Percentiles rank a stretch among this genome's conserved stretches.
phyloP scores from a whole-genome alignment of 768 basidiomycete species.

The Phlegmacium glaucopus region DNA sequence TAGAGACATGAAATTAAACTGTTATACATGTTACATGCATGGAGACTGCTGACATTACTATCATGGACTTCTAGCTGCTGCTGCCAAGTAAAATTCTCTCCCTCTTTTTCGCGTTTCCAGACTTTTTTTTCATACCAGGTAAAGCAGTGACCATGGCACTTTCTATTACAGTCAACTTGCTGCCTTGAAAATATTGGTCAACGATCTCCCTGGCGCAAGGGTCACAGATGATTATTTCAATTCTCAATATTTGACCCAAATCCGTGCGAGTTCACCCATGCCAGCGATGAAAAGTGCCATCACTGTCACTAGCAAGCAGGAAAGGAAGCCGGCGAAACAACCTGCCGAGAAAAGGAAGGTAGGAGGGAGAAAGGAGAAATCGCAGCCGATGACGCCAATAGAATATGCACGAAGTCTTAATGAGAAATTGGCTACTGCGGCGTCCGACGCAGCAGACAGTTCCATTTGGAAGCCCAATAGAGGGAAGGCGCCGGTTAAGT shows the following conservation, averaged over 20 bases:
- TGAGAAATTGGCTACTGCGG: constrained; percentile 20
- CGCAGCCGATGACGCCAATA: constrained; percentile 39
- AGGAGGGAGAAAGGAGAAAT: constrained; percentile 37
- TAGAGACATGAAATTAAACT: too few relatives aligned
- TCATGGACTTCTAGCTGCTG: constrained; percentile 45
- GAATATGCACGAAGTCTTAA: constrained; percentile 53
- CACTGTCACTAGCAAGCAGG: constrained; percentile 5
- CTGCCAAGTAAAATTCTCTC: constrained; percentile 42
- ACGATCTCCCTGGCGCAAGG: constrained; percentile 46
- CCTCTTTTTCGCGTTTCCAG: background rate
- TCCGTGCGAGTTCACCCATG: constrained; percentile 31
- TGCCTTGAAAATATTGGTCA: constrained; percentile 50
- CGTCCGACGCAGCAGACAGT: constrained; percentile 5
- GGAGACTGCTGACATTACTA: constrained; percentile 42
- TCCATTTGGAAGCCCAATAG: constrained; percentile 13
- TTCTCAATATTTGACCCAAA: constrained; percentile 48
- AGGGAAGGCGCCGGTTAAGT: constrained; percentile 19
- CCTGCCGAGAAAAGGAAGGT: constrained; percentile 12
- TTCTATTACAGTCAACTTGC: constrained; percentile 63
- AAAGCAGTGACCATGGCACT: constrained; percentile 58
- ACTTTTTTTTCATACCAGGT: background rate
- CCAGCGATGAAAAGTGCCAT: background rate
- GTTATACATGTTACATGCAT: too few relatives aligned
- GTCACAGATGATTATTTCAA: constrained; percentile 49
- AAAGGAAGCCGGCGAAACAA: constrained; percentile 11